Percentiles rank a stretch among this genome's conserved stretches.
phyloP scores from a whole-genome alignment of 495 filamentous ascomycete genomes.

The Penicillium macrosclerotiorum region DNA sequence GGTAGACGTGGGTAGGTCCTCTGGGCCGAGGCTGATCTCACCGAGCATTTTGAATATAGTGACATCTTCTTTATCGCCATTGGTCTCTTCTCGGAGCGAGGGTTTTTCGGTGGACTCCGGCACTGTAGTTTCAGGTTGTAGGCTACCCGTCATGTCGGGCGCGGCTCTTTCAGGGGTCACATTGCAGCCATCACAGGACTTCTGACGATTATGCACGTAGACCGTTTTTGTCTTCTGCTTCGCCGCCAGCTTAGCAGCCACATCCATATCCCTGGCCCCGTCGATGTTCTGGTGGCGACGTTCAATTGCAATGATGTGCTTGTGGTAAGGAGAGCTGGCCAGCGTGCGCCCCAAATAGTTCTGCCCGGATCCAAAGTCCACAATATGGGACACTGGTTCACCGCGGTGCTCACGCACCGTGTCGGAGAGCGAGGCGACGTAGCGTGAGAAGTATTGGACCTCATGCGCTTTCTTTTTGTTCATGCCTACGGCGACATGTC shows the following conservation, averaged over 20 bases:
- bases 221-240: conserved; percentile 54
- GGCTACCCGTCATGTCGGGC: conserved; percentile 26
- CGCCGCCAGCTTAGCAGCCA: conserved; percentile 66
- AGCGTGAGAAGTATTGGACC: conserved; percentile 65
- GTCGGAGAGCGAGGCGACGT: conserved; percentile 49
- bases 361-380: conserved; percentile 95
- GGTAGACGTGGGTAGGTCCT: conserved; percentile 24
- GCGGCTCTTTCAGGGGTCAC: conserved; percentile 24
- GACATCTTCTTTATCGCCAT: conserved; percentile 32
- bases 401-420: conserved; percentile 54
- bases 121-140: neutral
- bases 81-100: conserved; percentile 25
- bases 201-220: conserved; percentile 70
- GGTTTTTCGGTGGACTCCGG: conserved; percentile 22
- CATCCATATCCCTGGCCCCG: conserved; percentile 79
- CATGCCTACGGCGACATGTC: conserved; percentile 83
- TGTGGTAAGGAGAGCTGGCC: conserved; percentile 79
- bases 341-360: conserved; percentile 91
- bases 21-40: conserved; percentile 35
- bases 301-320: conserved; percentile 87
- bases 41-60: conserved; percentile 38
- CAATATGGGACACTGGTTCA: conserved; percentile 72
- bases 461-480: conserved; percentile 95
- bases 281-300: conserved; percentile 79
- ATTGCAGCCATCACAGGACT: conserved; percentile 50